Conservation (phyloP, 352 stramenopile species). For the Pythium brachiatum region DNA sequence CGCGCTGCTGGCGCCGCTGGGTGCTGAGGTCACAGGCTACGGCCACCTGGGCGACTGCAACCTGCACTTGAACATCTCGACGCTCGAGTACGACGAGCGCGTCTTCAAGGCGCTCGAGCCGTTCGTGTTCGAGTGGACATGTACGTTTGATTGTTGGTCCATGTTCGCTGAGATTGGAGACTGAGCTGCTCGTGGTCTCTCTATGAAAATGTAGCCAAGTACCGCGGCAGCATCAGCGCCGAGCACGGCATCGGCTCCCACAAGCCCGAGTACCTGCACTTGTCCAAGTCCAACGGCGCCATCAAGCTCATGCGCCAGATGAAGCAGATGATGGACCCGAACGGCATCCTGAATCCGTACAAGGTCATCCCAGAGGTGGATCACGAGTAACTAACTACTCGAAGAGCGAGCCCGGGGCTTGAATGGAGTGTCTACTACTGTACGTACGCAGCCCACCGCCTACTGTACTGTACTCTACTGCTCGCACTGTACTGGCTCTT, state of each 20-base stretch:
- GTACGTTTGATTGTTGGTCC: slow-evolving; percentile 23
- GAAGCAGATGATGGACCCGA: slow-evolving; percentile 94
- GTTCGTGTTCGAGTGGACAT: slow-evolving; percentile 84
- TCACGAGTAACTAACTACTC: neutral
- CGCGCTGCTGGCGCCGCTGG: slow-evolving; percentile 38
- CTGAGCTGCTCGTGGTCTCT: neutral
- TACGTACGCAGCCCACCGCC: neutral
- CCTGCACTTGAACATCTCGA: slow-evolving; percentile 95
- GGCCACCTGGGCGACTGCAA: slow-evolving; percentile 97
- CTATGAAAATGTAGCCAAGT: slow-evolving; percentile 39
- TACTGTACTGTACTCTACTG: neutral
- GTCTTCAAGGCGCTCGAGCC: slow-evolving; percentile 68
- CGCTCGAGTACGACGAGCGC: slow-evolving; percentile 57
- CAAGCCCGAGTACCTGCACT: slow-evolving; percentile 88
- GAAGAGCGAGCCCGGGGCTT: too few relatives aligned
- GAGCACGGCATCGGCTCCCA: slow-evolving; percentile 97
- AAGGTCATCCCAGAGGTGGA: slow-evolving; percentile 78
- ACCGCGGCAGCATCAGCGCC: slow-evolving; percentile 94
- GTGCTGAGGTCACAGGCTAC: slow-evolving; percentile 81
- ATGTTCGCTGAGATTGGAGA: neutral
- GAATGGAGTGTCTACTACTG: slow-evolving; percentile 6
- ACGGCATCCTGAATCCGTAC: slow-evolving; percentile 96
- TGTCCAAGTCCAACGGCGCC: slow-evolving; percentile 79
- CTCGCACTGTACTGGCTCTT: slow-evolving; percentile 17
- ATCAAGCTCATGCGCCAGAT: slow-evolving; percentile 92